Percentiles rank a stretch among this genome's conserved stretches.
phyloP scores from a whole-genome alignment of 768 basidiomycete species.

The Royoungia palumana region DNA sequence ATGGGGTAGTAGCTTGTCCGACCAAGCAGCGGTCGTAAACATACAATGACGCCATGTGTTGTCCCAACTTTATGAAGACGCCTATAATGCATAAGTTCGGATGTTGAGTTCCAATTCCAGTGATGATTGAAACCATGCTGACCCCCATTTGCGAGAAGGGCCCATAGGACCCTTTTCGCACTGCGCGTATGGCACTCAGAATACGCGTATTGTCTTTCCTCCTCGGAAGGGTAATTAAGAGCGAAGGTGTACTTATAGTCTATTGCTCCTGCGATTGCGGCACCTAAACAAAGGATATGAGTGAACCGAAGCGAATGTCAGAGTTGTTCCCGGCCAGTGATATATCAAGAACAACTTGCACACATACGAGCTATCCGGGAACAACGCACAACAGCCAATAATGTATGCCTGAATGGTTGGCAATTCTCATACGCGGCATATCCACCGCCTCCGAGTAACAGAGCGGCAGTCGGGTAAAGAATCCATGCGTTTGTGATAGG shows the following conservation, averaged over 20 bases:
- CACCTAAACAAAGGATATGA: slow-evolving; percentile 37
- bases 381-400: slow-evolving; percentile 74
- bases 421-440: slow-evolving; percentile 60
- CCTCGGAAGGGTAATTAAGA: slow-evolving; percentile 46
- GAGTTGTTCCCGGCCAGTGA: slow-evolving; percentile 21
- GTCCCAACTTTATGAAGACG: slow-evolving; percentile 87
- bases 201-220: slow-evolving; percentile 50
- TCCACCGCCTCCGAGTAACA: slow-evolving; percentile 31
- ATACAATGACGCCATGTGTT: slow-evolving; percentile 74
- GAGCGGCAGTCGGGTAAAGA: slow-evolving; percentile 20
- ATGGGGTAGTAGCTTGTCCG: slow-evolving; percentile 9
- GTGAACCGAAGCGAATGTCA: neutral
- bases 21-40: slow-evolving; percentile 25
- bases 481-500: slow-evolving; percentile 19
- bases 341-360: slow-evolving; percentile 20
- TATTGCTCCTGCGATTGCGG: slow-evolving; percentile 59
- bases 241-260: slow-evolving; percentile 73
- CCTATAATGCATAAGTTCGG: slow-evolving; percentile 36
- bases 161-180: slow-evolving; percentile 71
- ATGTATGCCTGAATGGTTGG: slow-evolving; percentile 71
- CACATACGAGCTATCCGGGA: slow-evolving; percentile 67
- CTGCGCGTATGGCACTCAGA: slow-evolving; percentile 84
- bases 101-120: neutral
- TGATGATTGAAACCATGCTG: slow-evolving; percentile 17
- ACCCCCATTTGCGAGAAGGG: slow-evolving; percentile 90